Base-by-base conservation (phyloP, 1,284 basidiomycete genomes). In the Somion occarium region DNA sequence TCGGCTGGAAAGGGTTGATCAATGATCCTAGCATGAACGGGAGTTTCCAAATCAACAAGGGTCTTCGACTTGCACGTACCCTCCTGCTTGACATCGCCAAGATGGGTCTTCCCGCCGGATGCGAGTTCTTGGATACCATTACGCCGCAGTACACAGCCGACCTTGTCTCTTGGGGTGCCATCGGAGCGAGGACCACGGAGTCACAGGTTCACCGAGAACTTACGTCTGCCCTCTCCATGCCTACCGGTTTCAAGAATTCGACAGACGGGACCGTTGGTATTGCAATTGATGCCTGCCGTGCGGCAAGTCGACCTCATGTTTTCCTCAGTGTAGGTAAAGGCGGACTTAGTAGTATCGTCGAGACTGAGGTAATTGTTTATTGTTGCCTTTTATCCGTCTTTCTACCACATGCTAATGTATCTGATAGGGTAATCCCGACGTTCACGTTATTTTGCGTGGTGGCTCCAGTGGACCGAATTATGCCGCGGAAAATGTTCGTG, bases 1-100 rank as follows among this genome's bases (percentile, higher is more conserved):
- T 98, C 49, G 95, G 95, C 18, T 98, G 96, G 96, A 98, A 98
- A 70, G 96, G 96, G 47, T 82, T 99, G 57, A 98, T 99, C 74
- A 99, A 98, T 66, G 90, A 93, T 64, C 92, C 92, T 3, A 83
- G 89, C 54, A 82, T 95, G 69, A 92, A 94, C 66, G 80, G 79
- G 48, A 83, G 75, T 64, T 95, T 91, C 79, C 85, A 94, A 62
- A 98, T 98, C 73, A 99, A 99, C 82, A 93, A 91, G 65, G 96
- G 96, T 39, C 80, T 99, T 45, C 84, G 93, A n/a, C 79, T 90
- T 49, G 96, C 93, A 3, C 88, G 96, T 48, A 83, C 87, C 13
- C 77, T 98, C 51, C 82, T 99, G 34, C 79, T 96, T 47, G 91
- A 95, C 60, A 79, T 98, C 58, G 87, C 90, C 11, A 88, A 88